Base-by-base conservation (phyloP, 2,329 filamentous ascomycete species). In the Colletotrichum trifolii region DNA sequence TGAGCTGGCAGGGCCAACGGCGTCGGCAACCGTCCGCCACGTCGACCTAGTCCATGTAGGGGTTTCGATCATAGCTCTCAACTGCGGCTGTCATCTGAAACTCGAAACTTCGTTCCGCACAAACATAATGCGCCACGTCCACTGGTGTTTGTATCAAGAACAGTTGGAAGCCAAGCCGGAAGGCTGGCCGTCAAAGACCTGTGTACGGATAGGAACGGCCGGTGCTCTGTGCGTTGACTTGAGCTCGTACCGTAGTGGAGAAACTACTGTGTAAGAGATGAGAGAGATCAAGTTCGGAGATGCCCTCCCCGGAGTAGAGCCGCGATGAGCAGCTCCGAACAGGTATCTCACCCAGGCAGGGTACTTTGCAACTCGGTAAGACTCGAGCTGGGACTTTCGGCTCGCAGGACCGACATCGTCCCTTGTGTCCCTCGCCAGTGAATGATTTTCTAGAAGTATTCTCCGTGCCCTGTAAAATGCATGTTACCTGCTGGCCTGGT, bases 401-500 rank as follows among this genome's bases (percentile, higher is more conserved):
- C 47, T 53, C 46, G 40, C n/a, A 56, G 50, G 40, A 50, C 62
- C 52, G 58, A 25, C 34, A 17, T 33, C 35, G 57, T 35, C 47
- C 56, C 54, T 39, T 9, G 6, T 10, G 15, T 58, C 38, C 40
- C 48, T 60, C 52, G 47, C 56, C 60, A 65, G 39, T 52, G 40
- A 33, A 52, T 53, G 43, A 54, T 33, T 50, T 67, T 67, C 65
- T 61, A 65, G 65, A 67, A 67, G 50, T 55, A 47, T 67, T 67
- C 46, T 54, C 55, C 42, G 25, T 55, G 43, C 50, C 49, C 53
- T 47, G 56, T 57, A 47, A 65, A 54, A 60, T 55, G 45, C 8
- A 25, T 25, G 25, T 25, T 25, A 33, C 17, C 17, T 17, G 17
- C 25, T 17, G 46, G 46, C 65, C 52, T 43, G 45, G 61, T 56